Conservation (phyloP, 2,329 filamentous ascomycete species). For the Plenodomus biglobosus region DNA sequence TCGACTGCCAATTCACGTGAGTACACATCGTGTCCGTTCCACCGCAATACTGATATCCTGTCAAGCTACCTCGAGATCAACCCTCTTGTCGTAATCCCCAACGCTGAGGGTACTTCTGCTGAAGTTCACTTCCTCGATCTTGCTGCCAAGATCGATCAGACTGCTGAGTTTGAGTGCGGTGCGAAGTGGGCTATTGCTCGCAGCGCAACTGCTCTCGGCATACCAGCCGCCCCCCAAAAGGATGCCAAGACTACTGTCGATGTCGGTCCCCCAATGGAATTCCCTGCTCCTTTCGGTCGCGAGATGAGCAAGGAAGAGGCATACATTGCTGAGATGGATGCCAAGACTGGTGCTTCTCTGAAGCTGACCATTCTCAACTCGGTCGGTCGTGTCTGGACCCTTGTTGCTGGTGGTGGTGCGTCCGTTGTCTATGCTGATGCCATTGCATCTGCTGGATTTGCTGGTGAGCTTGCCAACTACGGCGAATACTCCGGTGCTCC, state of each 20-base stretch:
- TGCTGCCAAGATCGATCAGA: slow-evolving; percentile 98
- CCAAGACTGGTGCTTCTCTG: slow-evolving; percentile 98
- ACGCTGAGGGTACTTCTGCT: slow-evolving; percentile 85
- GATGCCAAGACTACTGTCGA: slow-evolving; percentile 86
- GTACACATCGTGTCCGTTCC: slow-evolving; percentile 8
- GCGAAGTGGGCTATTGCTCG: slow-evolving; percentile 98
- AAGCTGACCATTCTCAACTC: slow-evolving; percentile 96
- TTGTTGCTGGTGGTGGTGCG: slow-evolving; percentile 98
- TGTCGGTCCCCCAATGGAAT: slow-evolving; percentile 96
- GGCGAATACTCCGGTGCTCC: slow-evolving; percentile 99
- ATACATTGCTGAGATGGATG: slow-evolving; percentile 97
- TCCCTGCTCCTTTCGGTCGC: slow-evolving; percentile 97
- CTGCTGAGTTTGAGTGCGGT: slow-evolving; percentile 98
- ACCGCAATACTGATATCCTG: slow-evolving; percentile 14
- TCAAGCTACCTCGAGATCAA: slow-evolving; percentile 93
- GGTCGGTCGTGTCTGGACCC: slow-evolving; percentile 91
- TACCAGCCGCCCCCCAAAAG: slow-evolving; percentile 63
- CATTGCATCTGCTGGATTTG: slow-evolving; percentile 94
- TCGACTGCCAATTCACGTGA: slow-evolving; percentile 96
- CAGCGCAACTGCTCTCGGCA: slow-evolving; percentile 82
- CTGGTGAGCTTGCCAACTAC: slow-evolving; percentile 97
- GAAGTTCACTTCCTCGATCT: slow-evolving; percentile 98
- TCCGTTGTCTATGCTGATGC: slow-evolving; percentile 99
- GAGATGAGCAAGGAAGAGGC: slow-evolving; percentile 98
- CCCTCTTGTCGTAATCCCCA: slow-evolving; percentile 96